Evolutionary conservation across 768 basidiomycete species (phyloP).

Genomic region (Hemileccinum impolitum): DNA sequence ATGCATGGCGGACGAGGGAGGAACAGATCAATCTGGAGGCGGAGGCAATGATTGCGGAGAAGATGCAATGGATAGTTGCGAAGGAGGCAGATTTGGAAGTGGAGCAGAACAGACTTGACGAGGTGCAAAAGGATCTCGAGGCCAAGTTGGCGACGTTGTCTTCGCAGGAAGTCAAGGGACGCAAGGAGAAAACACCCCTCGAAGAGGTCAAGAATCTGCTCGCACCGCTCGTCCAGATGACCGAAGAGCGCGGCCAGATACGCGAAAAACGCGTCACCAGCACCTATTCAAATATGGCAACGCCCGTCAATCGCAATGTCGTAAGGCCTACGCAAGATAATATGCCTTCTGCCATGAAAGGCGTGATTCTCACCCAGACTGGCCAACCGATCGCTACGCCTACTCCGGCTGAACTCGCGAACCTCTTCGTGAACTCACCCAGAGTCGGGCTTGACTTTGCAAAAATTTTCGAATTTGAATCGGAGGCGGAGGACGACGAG

Average conservation of each 20-base stretch:
- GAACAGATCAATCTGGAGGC: slow-evolving; percentile 50
- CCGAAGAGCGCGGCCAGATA: slow-evolving; percentile 26
- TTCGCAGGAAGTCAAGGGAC: slow-evolving; percentile 37
- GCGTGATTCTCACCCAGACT: slow-evolving; percentile 76
- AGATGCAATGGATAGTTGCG: slow-evolving; percentile 45
- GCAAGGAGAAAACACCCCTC: slow-evolving; percentile 56
- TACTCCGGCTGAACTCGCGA: slow-evolving; percentile 59
- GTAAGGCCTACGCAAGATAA: slow-evolving; percentile 27
- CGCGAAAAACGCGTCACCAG: slow-evolving; percentile 17
- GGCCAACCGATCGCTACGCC: slow-evolving; percentile 75
- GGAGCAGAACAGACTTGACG: slow-evolving; percentile 50
- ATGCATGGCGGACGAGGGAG: slow-evolving; percentile 56
- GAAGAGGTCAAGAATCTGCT: slow-evolving; percentile 77
- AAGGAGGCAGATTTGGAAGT: slow-evolving; percentile 51
- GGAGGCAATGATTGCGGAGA: slow-evolving; percentile 36
- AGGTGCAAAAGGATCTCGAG: slow-evolving; percentile 48
- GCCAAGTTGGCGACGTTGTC: slow-evolving; percentile 43
- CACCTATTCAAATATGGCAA: slow-evolving; percentile 36
- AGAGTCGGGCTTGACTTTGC: slow-evolving; percentile 72
- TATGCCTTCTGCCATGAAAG: slow-evolving; percentile 61
- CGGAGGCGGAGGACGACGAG: slow-evolving; percentile 27
- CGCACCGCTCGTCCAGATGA: slow-evolving; percentile 43
- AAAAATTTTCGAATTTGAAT: slow-evolving; percentile 69
- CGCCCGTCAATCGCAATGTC: slow-evolving; percentile 46
- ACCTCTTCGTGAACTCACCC: slow-evolving; percentile 66